These are phyloP conservation scores for Trichosporon faecale DNA, from an alignment of 1,284 basidiomycete genomes.

Conservation along the genomic window DNA sequence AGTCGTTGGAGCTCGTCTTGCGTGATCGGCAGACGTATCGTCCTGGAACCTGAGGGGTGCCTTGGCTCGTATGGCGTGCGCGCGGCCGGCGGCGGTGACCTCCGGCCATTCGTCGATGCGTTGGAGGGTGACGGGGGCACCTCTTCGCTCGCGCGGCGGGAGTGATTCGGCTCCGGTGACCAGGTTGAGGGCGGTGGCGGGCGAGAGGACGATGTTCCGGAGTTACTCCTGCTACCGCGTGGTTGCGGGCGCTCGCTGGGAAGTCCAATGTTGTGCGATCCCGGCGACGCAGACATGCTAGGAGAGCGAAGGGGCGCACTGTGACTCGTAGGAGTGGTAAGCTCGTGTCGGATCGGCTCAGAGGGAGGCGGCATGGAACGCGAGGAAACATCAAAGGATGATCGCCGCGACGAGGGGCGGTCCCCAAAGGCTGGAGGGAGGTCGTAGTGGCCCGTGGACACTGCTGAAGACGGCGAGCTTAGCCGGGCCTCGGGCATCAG, in stretches of 20 bases:
- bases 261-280: slow-evolving; percentile 28
- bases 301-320: slow-evolving; percentile 36
- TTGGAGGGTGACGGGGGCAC: neutral
- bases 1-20: slow-evolving; percentile 36
- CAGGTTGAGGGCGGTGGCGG: neutral
- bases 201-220: neutral
- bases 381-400: slow-evolving; percentile 18
- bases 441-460: slow-evolving; percentile 1
- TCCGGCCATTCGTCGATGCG: slow-evolving; percentile 10
- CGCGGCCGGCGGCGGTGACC: neutral
- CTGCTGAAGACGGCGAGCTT: slow-evolving; percentile 4
- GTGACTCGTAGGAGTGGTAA: slow-evolving; percentile 7
- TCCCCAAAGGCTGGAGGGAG: slow-evolving; percentile 3
- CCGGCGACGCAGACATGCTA: slow-evolving; percentile 43
- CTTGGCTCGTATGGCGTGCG: slow-evolving; percentile 35
- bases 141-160: neutral
- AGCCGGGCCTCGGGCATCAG: slow-evolving; percentile 11
- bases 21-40: slow-evolving; percentile 30
- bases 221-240: neutral
- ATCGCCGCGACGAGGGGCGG: slow-evolving; percentile 21
- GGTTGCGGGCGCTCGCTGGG: slow-evolving; percentile 12
- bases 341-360: slow-evolving; percentile 19
- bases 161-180: slow-evolving; percentile 27
- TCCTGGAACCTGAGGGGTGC: slow-evolving; percentile 24
- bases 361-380: slow-evolving; percentile 40